phyloP scores from a whole-genome alignment of 179 eudicot species.

The Beta corolliflora region DNA sequence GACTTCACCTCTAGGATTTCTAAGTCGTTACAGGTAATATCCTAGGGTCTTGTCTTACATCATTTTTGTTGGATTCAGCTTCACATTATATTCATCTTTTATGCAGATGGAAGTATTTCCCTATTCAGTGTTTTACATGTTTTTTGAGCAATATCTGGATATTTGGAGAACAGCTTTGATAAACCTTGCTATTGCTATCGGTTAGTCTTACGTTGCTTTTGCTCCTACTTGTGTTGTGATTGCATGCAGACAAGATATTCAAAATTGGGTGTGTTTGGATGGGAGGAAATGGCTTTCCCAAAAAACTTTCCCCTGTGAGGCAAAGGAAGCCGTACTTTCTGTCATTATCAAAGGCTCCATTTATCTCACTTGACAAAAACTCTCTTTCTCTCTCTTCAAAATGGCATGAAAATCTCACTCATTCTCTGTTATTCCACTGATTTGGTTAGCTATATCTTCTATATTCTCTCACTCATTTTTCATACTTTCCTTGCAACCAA shows the following conservation, averaged over 20 bases:
- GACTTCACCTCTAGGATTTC: constrained; percentile 87
- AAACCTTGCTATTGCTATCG: constrained; percentile 93
- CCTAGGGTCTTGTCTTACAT: not conserved
- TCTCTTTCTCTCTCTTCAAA: no score
- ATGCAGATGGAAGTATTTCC: constrained; percentile 96
- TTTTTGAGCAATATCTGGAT: constrained; percentile 97
- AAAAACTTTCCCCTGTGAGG: no score
- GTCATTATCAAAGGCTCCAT: no score
- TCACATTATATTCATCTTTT: not conserved
- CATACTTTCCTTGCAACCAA: no score
- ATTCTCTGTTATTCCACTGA: no score
- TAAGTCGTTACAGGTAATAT: constrained; percentile 72
- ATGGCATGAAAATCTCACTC: no score
- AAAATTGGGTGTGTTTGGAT: not conserved
- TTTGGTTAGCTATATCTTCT: no score
- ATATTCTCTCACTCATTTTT: no score
- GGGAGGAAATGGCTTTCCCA: no score
- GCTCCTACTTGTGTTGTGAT: not conserved
- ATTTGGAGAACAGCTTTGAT: constrained; percentile 97
- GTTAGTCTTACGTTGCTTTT: constrained; percentile 49
- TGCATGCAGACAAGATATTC: not conserved
- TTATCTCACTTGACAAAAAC: no score
- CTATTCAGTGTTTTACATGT: constrained; percentile 92
- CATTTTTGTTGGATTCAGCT: constrained; percentile 1
- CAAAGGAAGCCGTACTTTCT: no score